Conservation (phyloP, 2,329 filamentous ascomycete genomes). For the Beauveria sp. region DNA sequence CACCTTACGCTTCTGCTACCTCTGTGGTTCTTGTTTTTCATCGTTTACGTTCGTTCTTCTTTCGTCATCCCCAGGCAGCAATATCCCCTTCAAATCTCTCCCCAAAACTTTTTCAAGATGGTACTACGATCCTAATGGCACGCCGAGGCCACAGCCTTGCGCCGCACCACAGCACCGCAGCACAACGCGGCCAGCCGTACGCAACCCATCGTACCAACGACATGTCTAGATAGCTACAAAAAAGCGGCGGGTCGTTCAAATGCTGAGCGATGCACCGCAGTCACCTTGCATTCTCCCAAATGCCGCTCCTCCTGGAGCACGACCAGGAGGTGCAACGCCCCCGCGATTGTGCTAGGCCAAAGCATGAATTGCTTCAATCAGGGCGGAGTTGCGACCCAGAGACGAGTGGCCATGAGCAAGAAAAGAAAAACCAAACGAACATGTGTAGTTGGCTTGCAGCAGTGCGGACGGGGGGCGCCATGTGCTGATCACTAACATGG, state of each 20-base stretch:
- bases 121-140: background rate
- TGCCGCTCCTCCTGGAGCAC: background rate
- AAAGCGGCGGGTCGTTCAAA: too few species aligned
- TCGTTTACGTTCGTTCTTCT: background rate
- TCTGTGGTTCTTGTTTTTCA: background rate
- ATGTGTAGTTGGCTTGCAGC: background rate
- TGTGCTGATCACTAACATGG: background rate
- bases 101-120: background rate
- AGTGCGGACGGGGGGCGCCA: background rate
- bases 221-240: background rate
- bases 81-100: background rate
- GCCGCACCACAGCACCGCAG: background rate
- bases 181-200: background rate
- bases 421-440: background rate
- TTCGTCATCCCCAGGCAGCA: background rate
- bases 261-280: background rate
- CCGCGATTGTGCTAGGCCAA: background rate
- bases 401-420: background rate
- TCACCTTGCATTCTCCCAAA: background rate
- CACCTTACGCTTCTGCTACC: background rate
- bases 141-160: background rate
- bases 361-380: background rate
- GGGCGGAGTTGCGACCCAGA: background rate
- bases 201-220: background rate
- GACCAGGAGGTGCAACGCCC: background rate